Conservation (phyloP, 2,329 filamentous ascomycete species). For the Fusarium sacchari region DNA sequence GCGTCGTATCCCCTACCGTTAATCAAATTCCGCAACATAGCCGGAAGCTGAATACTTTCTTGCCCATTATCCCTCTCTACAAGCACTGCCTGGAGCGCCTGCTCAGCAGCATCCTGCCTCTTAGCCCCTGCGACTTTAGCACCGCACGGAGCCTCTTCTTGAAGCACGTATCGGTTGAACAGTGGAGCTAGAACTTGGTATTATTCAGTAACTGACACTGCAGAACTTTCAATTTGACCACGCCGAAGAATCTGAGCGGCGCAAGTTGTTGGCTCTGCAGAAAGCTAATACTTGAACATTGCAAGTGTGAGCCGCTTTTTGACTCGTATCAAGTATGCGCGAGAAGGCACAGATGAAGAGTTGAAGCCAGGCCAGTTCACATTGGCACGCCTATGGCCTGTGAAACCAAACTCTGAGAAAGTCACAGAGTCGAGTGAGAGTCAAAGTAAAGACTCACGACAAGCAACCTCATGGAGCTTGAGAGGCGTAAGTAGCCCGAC, state of each 20-base stretch:
- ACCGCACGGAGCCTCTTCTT: not conserved
- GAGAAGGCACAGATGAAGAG: not conserved
- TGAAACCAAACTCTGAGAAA: not conserved
- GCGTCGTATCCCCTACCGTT: too few species aligned
- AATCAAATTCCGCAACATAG: too few species aligned
- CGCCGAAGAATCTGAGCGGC: not conserved
- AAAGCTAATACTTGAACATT: not conserved
- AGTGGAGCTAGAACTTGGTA: not conserved
- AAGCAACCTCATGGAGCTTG: too few species aligned
- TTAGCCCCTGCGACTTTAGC: too few species aligned
- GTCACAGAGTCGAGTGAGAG: not conserved
- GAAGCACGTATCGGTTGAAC: conserved; percentile 14
- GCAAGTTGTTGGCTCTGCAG: not conserved
- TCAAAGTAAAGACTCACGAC: too few species aligned
- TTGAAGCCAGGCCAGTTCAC: not conserved
- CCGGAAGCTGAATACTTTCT: too few species aligned
- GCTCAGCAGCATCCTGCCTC: too few species aligned
- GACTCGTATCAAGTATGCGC: not conserved
- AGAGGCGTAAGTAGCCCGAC: not conserved
- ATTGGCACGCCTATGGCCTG: not conserved
- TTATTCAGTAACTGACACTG: not conserved
- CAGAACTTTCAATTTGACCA: not conserved
- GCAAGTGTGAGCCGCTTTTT: too few species aligned
- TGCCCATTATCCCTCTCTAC: too few species aligned
- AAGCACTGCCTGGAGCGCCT: too few species aligned